Evolutionary conservation across 352 stramenopile species (phyloP), one percentile per base, ranked within the genome.

Genomic region (Pythium pectinolyticum): DNA sequence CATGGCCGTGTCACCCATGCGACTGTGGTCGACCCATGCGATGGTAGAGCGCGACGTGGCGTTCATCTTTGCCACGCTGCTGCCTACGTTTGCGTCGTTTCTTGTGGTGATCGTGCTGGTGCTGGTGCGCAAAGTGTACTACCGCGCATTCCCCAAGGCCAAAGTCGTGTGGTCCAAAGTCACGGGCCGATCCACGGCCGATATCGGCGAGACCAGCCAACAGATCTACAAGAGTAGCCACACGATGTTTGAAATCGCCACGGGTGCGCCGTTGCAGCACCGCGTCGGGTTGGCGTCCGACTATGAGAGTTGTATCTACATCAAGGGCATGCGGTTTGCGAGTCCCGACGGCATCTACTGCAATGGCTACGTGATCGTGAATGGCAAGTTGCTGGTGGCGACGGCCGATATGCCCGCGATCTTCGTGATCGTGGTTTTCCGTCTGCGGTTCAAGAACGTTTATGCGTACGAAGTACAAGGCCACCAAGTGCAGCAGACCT

Each of bases 331-430:
- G 20, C 73, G 73, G 62, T 77, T 69, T 30, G 72, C 72, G 25
- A 72, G 64, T 3, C 49, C 69, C 15, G 79, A 86, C 24, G 80
- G 76, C 3, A 79, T 89, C 28, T 89, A 85, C 59, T 80, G 78
- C 65, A 86, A 77, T 46, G 80, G 80, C 11, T 89, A 73, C 53
- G 73, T 89, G 3, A 74, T 89, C 50, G 75, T 70, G 17, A 79
- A 80, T 45, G 59, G 71, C 49, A 80, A 81, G 60, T 86, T 75
- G 20, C 63, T 83, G 22, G 69, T 86, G 20, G 57, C 59, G 1
- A 78, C 74, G 0, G 67, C 75, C 41, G 74, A 86, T 56, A 63
- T 80, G 32, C 62, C 69, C 50, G 66, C 67, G 3, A 66, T 83
- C 8, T 27, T 74, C 20, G 50, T 80, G 35, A 84, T 84, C 70